These are phyloP conservation scores for Nakaseomyces glabratus DNA, from an alignment of 1,139 yeast genomes.

Conservation along the genomic window DNA sequence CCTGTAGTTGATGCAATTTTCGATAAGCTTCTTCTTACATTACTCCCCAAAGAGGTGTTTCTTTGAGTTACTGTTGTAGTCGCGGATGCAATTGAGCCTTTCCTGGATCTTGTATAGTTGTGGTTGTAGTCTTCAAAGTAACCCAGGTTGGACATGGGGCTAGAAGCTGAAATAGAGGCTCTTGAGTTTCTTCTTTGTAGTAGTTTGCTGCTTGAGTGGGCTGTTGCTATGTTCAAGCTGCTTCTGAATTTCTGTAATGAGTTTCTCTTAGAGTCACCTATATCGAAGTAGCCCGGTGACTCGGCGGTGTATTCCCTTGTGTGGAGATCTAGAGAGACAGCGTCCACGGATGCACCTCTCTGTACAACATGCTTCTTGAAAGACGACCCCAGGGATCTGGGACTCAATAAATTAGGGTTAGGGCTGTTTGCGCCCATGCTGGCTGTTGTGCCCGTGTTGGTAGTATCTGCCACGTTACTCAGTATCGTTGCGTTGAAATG, in stretches of 20 bases:
- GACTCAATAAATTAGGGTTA: background rate
- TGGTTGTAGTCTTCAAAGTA: background rate
- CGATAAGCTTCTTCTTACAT: too few species aligned
- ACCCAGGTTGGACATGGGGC: background rate
- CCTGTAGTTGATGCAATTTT: background rate
- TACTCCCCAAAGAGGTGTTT: background rate
- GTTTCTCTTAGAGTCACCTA: constrained; percentile 1
- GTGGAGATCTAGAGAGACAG: too few species aligned
- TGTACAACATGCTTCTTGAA: too few species aligned
- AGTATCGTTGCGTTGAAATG: background rate
- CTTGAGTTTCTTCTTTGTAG: background rate
- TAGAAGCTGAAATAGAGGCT: background rate
- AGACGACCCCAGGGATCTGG: background rate
- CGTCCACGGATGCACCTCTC: too few species aligned
- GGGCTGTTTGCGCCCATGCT: too few species aligned
- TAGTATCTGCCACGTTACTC: background rate
- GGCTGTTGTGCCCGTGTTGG: background rate
- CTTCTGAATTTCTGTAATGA: background rate
- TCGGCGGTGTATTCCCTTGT: too few species aligned
- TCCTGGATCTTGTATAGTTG: background rate
- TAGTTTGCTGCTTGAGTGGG: background rate
- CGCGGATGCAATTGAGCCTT: background rate
- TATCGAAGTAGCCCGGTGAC: too few species aligned
- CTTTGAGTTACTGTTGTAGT: background rate
- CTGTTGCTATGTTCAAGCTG: background rate